Base-by-base conservation (phyloP, 2,329 filamentous ascomycete genomes). In the Phoma herbarum region DNA sequence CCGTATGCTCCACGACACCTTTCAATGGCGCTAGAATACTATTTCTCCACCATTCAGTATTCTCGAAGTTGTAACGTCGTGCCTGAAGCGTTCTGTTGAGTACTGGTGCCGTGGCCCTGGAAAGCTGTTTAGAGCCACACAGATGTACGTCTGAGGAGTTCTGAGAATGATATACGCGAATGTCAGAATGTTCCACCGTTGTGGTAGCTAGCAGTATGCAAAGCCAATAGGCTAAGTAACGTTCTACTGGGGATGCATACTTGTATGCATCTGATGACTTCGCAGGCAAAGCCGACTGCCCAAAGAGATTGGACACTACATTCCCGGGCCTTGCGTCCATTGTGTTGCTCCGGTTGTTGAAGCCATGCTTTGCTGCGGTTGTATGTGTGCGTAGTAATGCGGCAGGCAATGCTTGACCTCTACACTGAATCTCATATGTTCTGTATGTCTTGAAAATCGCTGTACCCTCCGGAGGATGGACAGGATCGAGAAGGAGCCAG, bases 31-130 rank as follows among this genome's bases (percentile, higher is more conserved):
- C 50, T 59, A 54, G 50, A 54, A 54, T 11, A 35, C 39, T 22
- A 22, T 54, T 33, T 50, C 25, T 50, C 44, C 25, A 25, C 49
- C 23, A 12, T 53, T 45, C 14, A 9, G 29, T 18, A 11, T 58
- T 58, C 49, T 52, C 48, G 55, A 53, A 58, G 55, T 28, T 31
- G 43, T 25, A 44, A 23, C 41, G 43, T 28, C 18, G 42, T 47
- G 29, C 48, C 42, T 43, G 20, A 18, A 16, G 29, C 37, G 44
- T 49, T 33, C 33, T 7, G 35, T 53, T 50, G 45, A 59, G 29
- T 22, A 16, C 20, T 42, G 41, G 10, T 22, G 2, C 45, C 50
- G 11, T 54, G 25, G 50, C 22, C 45, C n/a, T 51, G 45, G 41
- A 16, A 9, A 25, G 28, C 14, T 11, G 31, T 37, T 49, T n/a